A percentile compares a stretch with the other conserved stretches of the same genome.
These are phyloP conservation scores for Funneliformis geosporum DNA, from an alignment of 192 early-diverging fungal genomes.

Conservation along the genomic window DNA sequence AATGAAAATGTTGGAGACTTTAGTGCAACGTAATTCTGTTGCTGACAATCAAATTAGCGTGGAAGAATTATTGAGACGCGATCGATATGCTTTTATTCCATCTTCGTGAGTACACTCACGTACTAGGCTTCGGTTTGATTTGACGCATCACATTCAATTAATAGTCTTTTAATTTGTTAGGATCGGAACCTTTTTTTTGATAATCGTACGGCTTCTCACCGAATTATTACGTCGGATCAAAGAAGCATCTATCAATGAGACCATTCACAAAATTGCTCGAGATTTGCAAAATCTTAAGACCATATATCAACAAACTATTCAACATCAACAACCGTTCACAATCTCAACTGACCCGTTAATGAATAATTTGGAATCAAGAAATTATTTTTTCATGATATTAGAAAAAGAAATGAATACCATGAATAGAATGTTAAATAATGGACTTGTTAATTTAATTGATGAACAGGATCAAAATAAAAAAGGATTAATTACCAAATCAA, in stretches of 20 bases:
- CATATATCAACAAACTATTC: background rate
- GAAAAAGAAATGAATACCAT: constrained; percentile 11
- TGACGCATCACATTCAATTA: background rate
- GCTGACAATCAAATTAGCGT: background rate
- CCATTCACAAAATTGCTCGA: background rate
- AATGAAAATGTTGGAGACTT: constrained; percentile 15
- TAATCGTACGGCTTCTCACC: constrained; percentile 40
- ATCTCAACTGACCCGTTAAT: constrained; percentile 4
- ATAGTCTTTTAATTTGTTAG: background rate
- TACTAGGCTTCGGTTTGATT: background rate
- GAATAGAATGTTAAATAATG: constrained; percentile 8
- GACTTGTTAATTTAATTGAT: no score
- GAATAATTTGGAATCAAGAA: background rate
- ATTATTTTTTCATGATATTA: constrained; percentile 18
- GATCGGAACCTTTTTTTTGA: constrained; percentile 31
- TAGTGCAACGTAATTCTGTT: constrained; percentile 36
- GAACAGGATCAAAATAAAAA: no score
- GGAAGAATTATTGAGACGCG: background rate
- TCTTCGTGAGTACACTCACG: constrained; percentile 18
- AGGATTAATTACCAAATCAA: no score
- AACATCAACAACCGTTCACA: constrained; percentile 16
- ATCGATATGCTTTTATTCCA: constrained; percentile 19
- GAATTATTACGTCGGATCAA: constrained; percentile 38
- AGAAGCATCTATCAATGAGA: constrained; percentile 34
- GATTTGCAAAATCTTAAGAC: background rate